Base-by-base conservation (phyloP, 1,284 basidiomycete species). In the Ceratobasidium sp. region DNA sequence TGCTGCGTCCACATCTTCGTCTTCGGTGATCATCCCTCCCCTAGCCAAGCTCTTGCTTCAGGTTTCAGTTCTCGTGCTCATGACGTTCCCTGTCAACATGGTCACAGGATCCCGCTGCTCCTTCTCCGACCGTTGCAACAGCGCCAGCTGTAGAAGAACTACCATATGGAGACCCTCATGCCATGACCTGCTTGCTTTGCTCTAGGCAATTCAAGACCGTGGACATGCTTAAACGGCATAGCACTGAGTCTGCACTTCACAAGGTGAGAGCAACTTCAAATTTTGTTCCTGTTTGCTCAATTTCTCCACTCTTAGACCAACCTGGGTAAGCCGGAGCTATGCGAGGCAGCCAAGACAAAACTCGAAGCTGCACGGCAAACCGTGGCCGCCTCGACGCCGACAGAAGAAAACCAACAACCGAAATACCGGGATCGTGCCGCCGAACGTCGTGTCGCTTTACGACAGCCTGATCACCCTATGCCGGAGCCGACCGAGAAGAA, bases 391-490 rank as follows among this genome's bases (percentile, higher is more conserved):
- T 65, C 62, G 5, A 79, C 77, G 78, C 79, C 46, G 32, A 73
- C 61, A 49, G 76, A 67, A n/a, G 87, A 88, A 49, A 86, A 86
- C 2, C 67, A 79, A n/a, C 79, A 77, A 75, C 90, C 92, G 1
- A 95, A 95, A 82, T 98, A 98, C 84, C 91, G 95, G 49, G 96
- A 98, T 83, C 91, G 96, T 51, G 96, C 96, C 0, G 93, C 91
- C 0, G 95, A 97, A 82, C 91, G 96, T 9, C 89, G 96, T 19
- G 89, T 91, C 61, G 90, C 95, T 81, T 95, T 96, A 84, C 93
- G 96, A 79, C 96, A 97, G 81, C 95, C 96, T 0, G 95, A 96
- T 51, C 92, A n/a, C 56, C 77, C 67, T 37, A 56, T 75, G 86
- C 79, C 37, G 76, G 79, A 34, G 80, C 87, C 80, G 79, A 37